Conservation (phyloP, 108 stramenopile genomes). For the Seminavis robusta region DNA sequence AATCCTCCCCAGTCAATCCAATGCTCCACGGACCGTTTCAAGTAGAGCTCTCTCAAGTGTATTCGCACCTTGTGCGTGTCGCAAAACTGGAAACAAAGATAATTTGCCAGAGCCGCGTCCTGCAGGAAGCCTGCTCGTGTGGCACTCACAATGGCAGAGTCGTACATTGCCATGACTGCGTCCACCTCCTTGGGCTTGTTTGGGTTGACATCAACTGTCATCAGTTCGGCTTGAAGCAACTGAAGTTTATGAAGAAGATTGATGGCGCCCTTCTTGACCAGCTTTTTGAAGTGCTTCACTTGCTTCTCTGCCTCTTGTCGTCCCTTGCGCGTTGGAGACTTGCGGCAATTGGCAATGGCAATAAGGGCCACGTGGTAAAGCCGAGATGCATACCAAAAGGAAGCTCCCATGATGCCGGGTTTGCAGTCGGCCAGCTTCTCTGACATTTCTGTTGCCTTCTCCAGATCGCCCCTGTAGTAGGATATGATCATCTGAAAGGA, state of each 20-base stretch:
- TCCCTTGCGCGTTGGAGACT: neutral
- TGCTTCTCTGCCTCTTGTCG: constrained; percentile 2
- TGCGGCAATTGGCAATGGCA: neutral
- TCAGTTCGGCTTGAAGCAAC: neutral
- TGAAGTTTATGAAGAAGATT: neutral
- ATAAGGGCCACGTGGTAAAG: constrained; percentile 2
- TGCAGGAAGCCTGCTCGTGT: constrained; percentile 8
- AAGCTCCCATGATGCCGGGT: neutral
- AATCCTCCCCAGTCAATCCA: too few relatives aligned
- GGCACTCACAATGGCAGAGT: neutral
- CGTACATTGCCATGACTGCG: constrained; percentile 2
- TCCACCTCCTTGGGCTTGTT: neutral
- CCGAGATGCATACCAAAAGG: neutral
- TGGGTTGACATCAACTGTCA: neutral
- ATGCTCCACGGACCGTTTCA: too few relatives aligned
- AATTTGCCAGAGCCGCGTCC: constrained; percentile 4
- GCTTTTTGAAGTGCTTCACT: neutral
- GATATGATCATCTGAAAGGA: constrained; percentile 6
- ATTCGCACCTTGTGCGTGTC: neutral
- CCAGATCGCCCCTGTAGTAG: neutral
- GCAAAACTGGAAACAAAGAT: constrained; percentile 10
- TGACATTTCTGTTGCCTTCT: constrained; percentile 4
- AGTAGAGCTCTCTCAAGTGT: neutral
- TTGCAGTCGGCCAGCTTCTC: neutral
- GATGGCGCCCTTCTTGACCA: constrained; percentile 7